Evolutionary conservation across 768 basidiomycete species (phyloP), one percentile per base, ranked within the genome.

Genomic region (Guyanaporus albipodus): DNA sequence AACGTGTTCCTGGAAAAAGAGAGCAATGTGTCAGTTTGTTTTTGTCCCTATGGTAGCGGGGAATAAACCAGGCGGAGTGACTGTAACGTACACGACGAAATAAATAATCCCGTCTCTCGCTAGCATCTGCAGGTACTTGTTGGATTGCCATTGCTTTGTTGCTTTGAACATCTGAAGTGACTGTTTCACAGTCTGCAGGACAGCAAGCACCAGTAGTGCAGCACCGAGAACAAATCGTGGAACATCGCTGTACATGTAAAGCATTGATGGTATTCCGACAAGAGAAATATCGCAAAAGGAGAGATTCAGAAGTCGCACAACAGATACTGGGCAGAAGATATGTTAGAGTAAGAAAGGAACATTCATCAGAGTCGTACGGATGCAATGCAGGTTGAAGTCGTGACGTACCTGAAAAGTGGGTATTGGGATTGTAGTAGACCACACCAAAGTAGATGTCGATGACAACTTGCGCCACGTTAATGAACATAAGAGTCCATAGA

Each of bases 141-240:
- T 57, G 11, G 12, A 26, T 4, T 35, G 35, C 55, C 53, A 56
- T 0, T 6, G 37, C 10, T 32, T 42, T 4, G 48, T 53, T 4
- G 34, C 42, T 14, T 18, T 42, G 50, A 49, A 42, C 39, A 47
- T 37, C 0, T 21, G 12, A 4, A 49, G 2, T 1, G 39, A 42
- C 19, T 52, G 27, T 15, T 18, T 42, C 29, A 41, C 8, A 4
- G 23, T 39, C 26, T 9, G 42, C 4, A 17, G 4, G 7, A 36
- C 4, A 15, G 45, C 48, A 0, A 56, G 26, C 22, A 28, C 2
- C 2, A 56, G 21, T 9, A 57, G 24, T 4, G 21, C 2, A 11
- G 18, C 8, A 19, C 37, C 35, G 7, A 57, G 41, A 18, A 28
- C 2, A 12, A 56, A 38, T n/a, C 37, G 42, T 2, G 47, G 48